phyloP scores from a whole-genome alignment of 1,284 basidiomycete genomes.

The Ceratobasidium sp. region DNA sequence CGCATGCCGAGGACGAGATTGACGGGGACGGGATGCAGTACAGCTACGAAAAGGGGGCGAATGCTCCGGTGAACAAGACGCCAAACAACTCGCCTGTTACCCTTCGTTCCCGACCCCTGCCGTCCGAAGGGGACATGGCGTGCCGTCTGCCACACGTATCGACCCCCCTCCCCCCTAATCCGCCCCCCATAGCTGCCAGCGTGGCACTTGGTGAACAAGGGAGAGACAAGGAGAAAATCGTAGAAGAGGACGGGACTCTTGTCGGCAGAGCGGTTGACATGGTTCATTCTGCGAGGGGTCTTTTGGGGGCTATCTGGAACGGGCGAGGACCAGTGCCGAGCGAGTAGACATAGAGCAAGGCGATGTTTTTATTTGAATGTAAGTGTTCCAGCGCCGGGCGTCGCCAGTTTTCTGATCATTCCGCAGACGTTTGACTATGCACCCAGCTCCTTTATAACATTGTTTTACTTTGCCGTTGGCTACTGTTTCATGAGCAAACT shows the following conservation, averaged over 20 bases:
- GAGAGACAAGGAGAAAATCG: constrained; percentile 6
- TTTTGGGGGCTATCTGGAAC: constrained; percentile 48
- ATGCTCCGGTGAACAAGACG: constrained; percentile 36
- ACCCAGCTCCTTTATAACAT: constrained; percentile 1
- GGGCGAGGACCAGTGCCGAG: constrained; percentile 35
- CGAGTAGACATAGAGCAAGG: constrained; percentile 9
- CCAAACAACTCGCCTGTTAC: constrained; percentile 31
- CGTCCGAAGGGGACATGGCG: constrained; percentile 38
- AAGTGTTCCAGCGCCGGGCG: not conserved
- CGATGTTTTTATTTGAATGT: constrained; percentile 19
- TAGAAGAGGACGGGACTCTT: constrained; percentile 36
- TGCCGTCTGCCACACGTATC: constrained; percentile 30
- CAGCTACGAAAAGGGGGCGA: constrained; percentile 28
- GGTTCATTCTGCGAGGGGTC: constrained; percentile 45
- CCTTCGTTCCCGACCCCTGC: constrained; percentile 24
- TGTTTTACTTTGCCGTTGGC: constrained; percentile 19
- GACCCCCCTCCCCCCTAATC: constrained; percentile 20
- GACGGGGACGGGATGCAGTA: constrained; percentile 32
- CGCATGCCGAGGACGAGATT: constrained; percentile 42
- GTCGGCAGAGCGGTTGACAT: constrained; percentile 45
- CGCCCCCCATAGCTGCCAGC: constrained; percentile 8
- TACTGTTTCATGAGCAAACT: constrained; percentile 9
- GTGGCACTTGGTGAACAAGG: constrained; percentile 13
- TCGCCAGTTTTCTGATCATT: not conserved
- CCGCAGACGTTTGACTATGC: constrained; percentile 25